phyloP scores from a whole-genome alignment of 768 basidiomycete genomes.

The Termitomyces eurrhizus region DNA sequence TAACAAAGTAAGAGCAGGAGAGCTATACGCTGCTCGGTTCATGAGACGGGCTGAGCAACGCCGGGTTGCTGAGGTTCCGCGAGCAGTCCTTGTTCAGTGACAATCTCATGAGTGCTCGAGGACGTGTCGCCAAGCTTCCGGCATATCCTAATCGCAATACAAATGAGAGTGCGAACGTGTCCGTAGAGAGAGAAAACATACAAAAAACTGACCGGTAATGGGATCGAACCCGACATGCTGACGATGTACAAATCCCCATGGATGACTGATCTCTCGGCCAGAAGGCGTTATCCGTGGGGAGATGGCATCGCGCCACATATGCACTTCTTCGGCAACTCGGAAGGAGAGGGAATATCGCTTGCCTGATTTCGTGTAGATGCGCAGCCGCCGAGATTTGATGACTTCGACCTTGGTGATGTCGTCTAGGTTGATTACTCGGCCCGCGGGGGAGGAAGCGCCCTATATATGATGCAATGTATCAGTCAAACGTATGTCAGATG shows the following conservation, averaged over 20 bases:
- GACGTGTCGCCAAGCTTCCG: slow-evolving; percentile 20
- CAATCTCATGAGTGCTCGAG: slow-evolving; percentile 4
- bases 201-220: slow-evolving; percentile 24
- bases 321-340: slow-evolving; percentile 22
- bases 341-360: slow-evolving; percentile 27
- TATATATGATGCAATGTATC: background rate
- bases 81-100: background rate
- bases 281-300: slow-evolving; percentile 20
- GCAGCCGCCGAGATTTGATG: slow-evolving; percentile 11
- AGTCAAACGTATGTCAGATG: background rate
- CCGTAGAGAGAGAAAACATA: slow-evolving; percentile 1
- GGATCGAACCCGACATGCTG: slow-evolving; percentile 31
- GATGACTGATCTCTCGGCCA: slow-evolving; percentile 22
- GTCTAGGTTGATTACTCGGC: slow-evolving; percentile 20
- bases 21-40: background rate
- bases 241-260: slow-evolving; percentile 29
- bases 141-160: slow-evolving; percentile 16
- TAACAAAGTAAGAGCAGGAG: background rate
- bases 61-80: slow-evolving; percentile 1
- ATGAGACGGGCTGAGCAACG: slow-evolving; percentile 1
- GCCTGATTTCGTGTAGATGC: slow-evolving; percentile 17
- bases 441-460: slow-evolving; percentile 1
- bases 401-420: slow-evolving; percentile 21
- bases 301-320: slow-evolving; percentile 30
- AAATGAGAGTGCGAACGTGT: background rate